These are phyloP conservation scores for Kurtzmaniella cleridarum DNA, from an alignment of 805 yeast species.

Conservation along the genomic window DNA sequence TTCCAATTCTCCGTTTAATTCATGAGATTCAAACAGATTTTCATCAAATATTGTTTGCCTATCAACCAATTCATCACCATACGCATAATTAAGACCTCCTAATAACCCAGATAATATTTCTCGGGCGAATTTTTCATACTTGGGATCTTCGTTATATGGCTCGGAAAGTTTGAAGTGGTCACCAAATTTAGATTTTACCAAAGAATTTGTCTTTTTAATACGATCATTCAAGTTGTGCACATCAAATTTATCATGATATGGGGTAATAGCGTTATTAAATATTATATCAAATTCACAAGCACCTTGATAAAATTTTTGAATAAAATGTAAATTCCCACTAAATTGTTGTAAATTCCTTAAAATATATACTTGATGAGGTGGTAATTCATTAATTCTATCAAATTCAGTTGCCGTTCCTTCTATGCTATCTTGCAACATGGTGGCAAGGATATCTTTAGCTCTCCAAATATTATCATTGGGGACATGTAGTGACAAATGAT, in stretches of 20 bases:
- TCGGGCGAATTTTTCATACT: slow-evolving; percentile 57
- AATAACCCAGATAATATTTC: slow-evolving; percentile 75
- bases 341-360: slow-evolving; percentile 55
- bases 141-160: slow-evolving; percentile 45
- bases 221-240: slow-evolving; percentile 28
- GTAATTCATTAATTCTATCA: slow-evolving; percentile 21
- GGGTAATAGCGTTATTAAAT: slow-evolving; percentile 45
- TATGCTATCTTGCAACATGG: slow-evolving; percentile 68
- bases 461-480: slow-evolving; percentile 74
- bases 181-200: slow-evolving; percentile 51
- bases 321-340: slow-evolving; percentile 71
- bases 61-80: slow-evolving; percentile 82
- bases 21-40: slow-evolving; percentile 55
- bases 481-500: slow-evolving; percentile 61
- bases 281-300: slow-evolving; percentile 68
- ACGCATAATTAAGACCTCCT: slow-evolving; percentile 87
- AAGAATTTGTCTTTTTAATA: slow-evolving; percentile 24
- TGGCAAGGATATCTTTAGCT: slow-evolving; percentile 69
- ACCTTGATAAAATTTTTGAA: slow-evolving; percentile 75
- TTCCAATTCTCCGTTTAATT: slow-evolving; percentile 53
- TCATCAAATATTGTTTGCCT: slow-evolving; percentile 63
- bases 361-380: slow-evolving; percentile 47
- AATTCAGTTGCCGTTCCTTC: slow-evolving; percentile 31
- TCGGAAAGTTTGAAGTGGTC: slow-evolving; percentile 43
- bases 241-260: slow-evolving; percentile 31